A percentile compares a stretch with the other conserved stretches of the same genome.
Conservation (phyloP, 176 grass and related monocot species). For the Elymus sibiricus region DNA sequence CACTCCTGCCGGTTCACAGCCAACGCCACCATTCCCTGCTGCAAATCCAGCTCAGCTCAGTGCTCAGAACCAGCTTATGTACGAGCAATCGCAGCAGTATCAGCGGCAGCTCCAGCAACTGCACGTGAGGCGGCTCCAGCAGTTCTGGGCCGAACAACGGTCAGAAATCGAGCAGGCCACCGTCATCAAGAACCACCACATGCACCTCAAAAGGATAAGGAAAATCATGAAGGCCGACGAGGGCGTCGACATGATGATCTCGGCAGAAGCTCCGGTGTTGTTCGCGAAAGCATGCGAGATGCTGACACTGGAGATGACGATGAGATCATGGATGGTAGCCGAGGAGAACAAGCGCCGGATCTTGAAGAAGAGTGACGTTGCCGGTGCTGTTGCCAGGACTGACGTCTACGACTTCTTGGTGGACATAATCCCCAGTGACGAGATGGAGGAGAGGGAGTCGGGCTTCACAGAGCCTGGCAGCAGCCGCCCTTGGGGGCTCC, state of each 20-base stretch:
- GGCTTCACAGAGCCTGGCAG: constrained; percentile 27
- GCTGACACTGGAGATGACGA: constrained; percentile 55
- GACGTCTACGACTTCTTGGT: constrained; percentile 68
- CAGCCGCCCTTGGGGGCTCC: constrained; percentile 27
- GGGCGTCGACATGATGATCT: constrained; percentile 67
- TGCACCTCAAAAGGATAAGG: constrained; percentile 44
- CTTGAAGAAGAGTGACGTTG: constrained; percentile 60
- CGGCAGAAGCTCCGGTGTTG: constrained; percentile 49
- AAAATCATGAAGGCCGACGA: constrained; percentile 69
- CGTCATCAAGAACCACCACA: neutral
- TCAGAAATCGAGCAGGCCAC: neutral
- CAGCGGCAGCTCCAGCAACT: neutral
- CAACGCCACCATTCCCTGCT: neutral
- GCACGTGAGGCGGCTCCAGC: neutral
- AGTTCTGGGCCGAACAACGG: neutral
- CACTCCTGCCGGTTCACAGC: constrained; percentile 16
- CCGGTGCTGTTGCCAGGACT: constrained; percentile 44
- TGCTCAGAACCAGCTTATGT: neutral
- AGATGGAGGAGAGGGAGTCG: constrained; percentile 34
- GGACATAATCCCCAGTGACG: constrained; percentile 48
- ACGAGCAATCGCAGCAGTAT: neutral
- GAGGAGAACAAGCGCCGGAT: constrained; percentile 61
- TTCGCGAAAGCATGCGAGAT: constrained; percentile 64
- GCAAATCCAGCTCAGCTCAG: neutral
- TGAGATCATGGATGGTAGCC: constrained; percentile 65